Conservation (phyloP, 2,329 filamentous ascomycete species). For the Aspergillus sp. region DNA sequence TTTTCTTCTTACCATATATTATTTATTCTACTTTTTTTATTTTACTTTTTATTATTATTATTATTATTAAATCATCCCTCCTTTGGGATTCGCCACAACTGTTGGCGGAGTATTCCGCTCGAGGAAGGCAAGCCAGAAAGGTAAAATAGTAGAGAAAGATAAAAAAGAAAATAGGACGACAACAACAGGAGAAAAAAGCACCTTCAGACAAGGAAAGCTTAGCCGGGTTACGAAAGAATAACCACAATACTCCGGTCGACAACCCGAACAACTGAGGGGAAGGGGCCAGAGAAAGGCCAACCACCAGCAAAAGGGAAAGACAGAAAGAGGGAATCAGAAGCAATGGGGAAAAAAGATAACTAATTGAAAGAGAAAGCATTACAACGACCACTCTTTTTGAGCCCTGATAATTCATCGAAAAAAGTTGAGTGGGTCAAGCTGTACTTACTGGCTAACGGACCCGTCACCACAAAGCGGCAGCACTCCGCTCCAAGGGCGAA, state of each 20-base stretch:
- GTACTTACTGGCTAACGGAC: constrained; percentile 21
- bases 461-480: constrained; percentile 29
- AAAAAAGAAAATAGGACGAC: neutral
- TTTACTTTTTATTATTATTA: neutral
- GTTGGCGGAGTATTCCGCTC: constrained; percentile 22
- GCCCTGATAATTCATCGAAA: constrained; percentile 20
- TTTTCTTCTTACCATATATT: neutral
- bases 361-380: constrained; percentile 9
- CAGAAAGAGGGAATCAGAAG: neutral
- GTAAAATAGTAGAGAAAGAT: constrained; percentile 3
- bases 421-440: constrained; percentile 21
- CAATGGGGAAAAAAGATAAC: neutral
- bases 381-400: constrained; percentile 9
- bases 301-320: neutral
- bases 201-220: constrained; percentile 28
- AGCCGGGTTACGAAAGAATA: constrained; percentile 21
- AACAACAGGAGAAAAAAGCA: constrained; percentile 3
- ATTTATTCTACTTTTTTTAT: neutral
- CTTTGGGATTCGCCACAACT: constrained; percentile 24
- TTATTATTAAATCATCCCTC: neutral
- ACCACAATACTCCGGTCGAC: constrained; percentile 6
- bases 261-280: constrained; percentile 21
- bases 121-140: constrained; percentile 10
- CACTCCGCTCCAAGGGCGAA: constrained; percentile 18
- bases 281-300: constrained; percentile 16